Evolutionary conservation across 1,284 basidiomycete genomes (phyloP), one percentile per base, ranked within the genome.

Genomic region (Malassezia nana): DNA sequence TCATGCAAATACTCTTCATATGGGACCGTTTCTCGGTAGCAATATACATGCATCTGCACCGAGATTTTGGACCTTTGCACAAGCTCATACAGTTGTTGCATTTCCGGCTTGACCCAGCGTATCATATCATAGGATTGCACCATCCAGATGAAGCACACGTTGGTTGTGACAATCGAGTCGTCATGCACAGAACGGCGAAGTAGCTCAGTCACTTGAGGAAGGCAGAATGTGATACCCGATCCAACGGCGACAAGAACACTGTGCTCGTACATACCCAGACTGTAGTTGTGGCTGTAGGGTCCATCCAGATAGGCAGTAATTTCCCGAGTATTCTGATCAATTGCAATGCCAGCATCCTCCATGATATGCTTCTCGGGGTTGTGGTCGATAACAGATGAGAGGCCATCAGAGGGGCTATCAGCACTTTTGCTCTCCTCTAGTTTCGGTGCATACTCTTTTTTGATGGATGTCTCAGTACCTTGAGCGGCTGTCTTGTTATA

Each of bases 241-340:
- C 66, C 65, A 12, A 61, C 66, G 6, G 60, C 63, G 5, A 68
- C 29, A 25, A 66, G 43, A 25, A 65, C 18, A n/a, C 51, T 59
- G 8, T 46, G 22, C 10, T 56, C 33, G 29, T 62, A 62, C 31
- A 44, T 26, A 12, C 60, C 42, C 8, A 62, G 28, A 16, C 55
- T 47, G 3, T 57, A 59, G 32, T 59, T 54, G 16, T 57, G 52
- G 10, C 66, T 63, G 32, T 69, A 69, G 0, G 66, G 66, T 1
- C 66, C 66, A 20, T 69, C 66, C 13, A 69, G n/a, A 18, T 38
- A 38, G 8, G 35, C 35, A 6, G 35, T 38, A 12, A 38, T 20
- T n/a, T 38, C 35, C 18, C 18, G n/a, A 9, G 35, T 38, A 10
- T 38, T 9, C 35, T 38, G 35, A 9, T 38, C 35, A 38, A 38